Percentiles rank a stretch among this genome's conserved stretches.
phyloP scores from a whole-genome alignment of 768 basidiomycete genomes.

The Tephrocybe sp. region DNA sequence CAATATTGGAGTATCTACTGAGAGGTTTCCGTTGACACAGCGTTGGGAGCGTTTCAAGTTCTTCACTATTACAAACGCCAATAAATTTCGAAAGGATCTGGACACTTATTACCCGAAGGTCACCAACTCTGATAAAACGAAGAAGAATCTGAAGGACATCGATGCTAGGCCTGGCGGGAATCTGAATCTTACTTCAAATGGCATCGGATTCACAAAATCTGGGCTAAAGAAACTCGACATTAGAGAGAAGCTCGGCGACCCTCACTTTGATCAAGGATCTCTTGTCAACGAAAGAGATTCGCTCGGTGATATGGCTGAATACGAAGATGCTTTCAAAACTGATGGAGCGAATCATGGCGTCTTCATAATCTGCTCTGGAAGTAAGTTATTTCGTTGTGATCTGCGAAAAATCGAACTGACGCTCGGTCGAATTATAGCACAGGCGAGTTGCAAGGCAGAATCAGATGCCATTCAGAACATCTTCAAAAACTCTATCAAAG shows the following conservation, averaged over 20 bases:
- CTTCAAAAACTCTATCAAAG: constrained; percentile 15
- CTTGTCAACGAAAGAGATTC: constrained; percentile 8
- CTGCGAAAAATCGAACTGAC: too few relatives aligned
- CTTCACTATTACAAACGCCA: constrained; percentile 12
- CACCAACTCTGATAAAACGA: constrained; percentile 7
- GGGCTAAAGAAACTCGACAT: constrained; percentile 10
- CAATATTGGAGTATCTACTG: not conserved
- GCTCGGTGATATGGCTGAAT: constrained; percentile 11
- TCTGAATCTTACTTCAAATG: constrained; percentile 4
- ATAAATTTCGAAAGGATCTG: constrained; percentile 6
- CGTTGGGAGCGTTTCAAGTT: constrained; percentile 10
- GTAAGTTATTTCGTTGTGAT: too few relatives aligned
- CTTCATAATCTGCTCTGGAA: constrained; percentile 6
- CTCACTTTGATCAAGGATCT: constrained; percentile 14
- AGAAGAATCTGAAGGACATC: constrained; percentile 5
- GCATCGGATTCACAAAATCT: constrained; percentile 7
- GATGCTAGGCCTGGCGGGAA: not conserved
- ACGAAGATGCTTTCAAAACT: constrained; percentile 4
- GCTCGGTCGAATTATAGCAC: not conserved
- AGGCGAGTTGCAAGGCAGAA: not conserved
- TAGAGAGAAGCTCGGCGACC: constrained; percentile 1
- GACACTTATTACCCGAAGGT: constrained; percentile 7
- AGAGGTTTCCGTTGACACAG: not conserved
- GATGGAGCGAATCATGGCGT: constrained; percentile 12
- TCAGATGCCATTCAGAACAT: not conserved